Evolutionary conservation across 2,329 filamentous ascomycete species (phyloP).

Genomic region (Talaromyces atroroseus): DNA sequence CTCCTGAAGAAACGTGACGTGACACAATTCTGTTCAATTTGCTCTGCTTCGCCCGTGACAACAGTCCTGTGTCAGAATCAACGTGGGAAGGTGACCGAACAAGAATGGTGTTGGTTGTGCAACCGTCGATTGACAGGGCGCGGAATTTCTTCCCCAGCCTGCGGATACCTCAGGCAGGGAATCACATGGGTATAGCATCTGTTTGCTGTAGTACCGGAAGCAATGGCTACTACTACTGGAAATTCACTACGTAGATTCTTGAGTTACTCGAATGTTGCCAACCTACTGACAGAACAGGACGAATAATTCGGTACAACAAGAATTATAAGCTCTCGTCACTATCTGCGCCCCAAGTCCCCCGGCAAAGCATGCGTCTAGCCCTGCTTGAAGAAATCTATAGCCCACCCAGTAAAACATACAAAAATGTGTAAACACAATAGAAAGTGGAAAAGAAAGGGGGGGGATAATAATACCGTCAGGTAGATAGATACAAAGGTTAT

Average conservation of each 20-base stretch:
- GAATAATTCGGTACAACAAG: neutral
- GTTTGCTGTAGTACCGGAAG: neutral
- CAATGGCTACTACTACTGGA: neutral
- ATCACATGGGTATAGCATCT: neutral
- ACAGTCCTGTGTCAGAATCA: neutral
- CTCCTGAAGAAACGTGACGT: neutral
- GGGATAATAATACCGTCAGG: neutral
- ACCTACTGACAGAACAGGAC: neutral
- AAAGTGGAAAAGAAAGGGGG: neutral
- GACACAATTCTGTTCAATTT: neutral
- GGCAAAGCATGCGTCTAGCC: neutral
- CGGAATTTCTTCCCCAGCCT: neutral
- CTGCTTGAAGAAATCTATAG: neutral
- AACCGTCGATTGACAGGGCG: neutral
- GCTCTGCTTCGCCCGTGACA: neutral
- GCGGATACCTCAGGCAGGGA: neutral
- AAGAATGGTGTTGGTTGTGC: neutral
- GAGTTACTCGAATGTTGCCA: neutral
- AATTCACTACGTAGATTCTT: neutral
- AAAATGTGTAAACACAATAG: neutral
- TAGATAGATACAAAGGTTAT: constrained; percentile 3
- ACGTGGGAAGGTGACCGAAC: neutral
- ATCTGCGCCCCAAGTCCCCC: constrained; percentile 2
- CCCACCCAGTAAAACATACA: neutral
- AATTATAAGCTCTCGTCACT: neutral